Conservation (phyloP, 208 protist species). For the Wallacemonas rigidus region DNA sequence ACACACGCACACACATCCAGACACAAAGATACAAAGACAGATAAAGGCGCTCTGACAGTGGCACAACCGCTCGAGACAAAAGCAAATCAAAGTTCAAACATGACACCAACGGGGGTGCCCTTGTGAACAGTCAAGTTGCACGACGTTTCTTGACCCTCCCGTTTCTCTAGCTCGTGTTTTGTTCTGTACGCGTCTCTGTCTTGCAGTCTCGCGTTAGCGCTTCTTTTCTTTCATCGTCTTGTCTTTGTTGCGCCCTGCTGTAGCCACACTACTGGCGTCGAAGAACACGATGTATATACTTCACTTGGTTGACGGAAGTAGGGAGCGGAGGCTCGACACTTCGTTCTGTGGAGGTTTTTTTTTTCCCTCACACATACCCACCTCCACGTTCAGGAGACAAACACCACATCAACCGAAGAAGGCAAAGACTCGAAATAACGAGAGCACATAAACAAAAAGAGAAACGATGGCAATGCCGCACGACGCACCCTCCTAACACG, state of each 20-base stretch:
- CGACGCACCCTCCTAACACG: too few species aligned
- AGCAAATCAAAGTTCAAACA: too few species aligned
- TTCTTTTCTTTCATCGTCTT: constrained; percentile 17
- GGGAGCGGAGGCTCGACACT: too few species aligned
- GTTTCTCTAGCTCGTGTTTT: background rate
- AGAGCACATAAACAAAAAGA: too few species aligned
- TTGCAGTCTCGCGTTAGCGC: background rate
- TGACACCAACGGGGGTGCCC: too few species aligned
- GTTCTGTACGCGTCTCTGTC: constrained; percentile 14
- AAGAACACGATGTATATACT: background rate
- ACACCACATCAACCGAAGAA: too few species aligned
- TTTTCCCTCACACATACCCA: too few species aligned
- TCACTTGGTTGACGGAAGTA: background rate
- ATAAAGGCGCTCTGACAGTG: background rate
- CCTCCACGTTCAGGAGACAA: too few species aligned
- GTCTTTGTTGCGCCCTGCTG: background rate
- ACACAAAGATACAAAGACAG: background rate
- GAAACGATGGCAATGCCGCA: too few species aligned
- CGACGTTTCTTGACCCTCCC: constrained; percentile 5
- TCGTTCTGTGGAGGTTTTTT: too few species aligned
- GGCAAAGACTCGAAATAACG: too few species aligned
- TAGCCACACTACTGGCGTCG: background rate
- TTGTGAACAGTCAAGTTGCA: background rate
- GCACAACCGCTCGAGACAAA: too few species aligned
- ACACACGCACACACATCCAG: background rate